Percentiles rank a stretch among this genome's conserved stretches.
Conservation (phyloP, 441 rosid species). For the Daphne laureola region DNA sequence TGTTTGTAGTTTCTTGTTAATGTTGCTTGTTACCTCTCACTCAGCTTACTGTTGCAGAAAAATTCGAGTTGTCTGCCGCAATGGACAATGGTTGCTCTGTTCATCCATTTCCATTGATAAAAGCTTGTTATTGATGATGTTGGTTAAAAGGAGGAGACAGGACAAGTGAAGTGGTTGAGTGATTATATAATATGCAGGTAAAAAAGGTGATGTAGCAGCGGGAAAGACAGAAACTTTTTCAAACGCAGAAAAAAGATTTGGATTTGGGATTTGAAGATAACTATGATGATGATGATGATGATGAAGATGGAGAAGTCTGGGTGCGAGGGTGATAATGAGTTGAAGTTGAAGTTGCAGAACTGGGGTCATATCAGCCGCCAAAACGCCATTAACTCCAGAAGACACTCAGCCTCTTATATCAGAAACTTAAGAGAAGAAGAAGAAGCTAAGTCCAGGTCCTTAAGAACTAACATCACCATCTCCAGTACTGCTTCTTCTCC, state of each 20-base stretch:
- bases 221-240: neutral
- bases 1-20: no score
- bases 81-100: no score
- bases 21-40: no score
- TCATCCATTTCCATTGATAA: no score
- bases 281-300: no score
- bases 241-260: no score
- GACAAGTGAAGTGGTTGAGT: no score
- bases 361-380: constrained; percentile 67
- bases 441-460: constrained; percentile 44
- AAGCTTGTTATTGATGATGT: no score
- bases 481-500: constrained; percentile 97
- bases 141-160: no score
- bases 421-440: constrained; percentile 77
- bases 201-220: constrained; percentile 15
- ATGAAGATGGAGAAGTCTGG: constrained; percentile 33
- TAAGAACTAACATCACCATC: constrained; percentile 57
- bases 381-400: constrained; percentile 53
- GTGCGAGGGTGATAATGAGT: constrained; percentile 23
- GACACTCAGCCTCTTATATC: constrained; percentile 82
- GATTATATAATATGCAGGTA: constrained; percentile 5
- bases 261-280: no score
- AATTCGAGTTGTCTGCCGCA: no score
- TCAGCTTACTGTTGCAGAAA: no score
- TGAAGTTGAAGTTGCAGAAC: constrained; percentile 50